phyloP scores from a whole-genome alignment of 2,329 filamentous ascomycete species.

The Mycocentrospora acerina region DNA sequence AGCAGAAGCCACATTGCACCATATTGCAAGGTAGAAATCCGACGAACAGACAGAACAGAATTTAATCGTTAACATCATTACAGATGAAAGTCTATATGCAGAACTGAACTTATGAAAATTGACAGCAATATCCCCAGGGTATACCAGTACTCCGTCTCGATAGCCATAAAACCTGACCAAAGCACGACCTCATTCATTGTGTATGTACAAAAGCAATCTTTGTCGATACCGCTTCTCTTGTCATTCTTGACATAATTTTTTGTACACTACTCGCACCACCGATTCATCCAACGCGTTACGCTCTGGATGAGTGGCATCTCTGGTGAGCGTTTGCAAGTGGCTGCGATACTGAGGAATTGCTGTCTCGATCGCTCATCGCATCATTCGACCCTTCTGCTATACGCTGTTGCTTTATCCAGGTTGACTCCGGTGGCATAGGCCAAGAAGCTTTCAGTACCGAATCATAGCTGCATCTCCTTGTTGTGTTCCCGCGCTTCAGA shows the following conservation, averaged over 20 bases:
- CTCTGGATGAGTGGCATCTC: neutral
- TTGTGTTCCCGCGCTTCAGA: conserved; percentile 29
- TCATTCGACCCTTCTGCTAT: neutral
- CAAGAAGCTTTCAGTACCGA: conserved; percentile 17
- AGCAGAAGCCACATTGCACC: too few relatives aligned
- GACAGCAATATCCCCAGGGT: conserved; percentile 16
- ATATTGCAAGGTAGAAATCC: conserved; percentile 5
- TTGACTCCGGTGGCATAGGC: conserved; percentile 18
- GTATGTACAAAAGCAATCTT: too few relatives aligned
- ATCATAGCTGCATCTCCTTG: conserved; percentile 17
- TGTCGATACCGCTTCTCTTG: too few relatives aligned
- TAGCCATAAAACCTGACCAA: too few relatives aligned
- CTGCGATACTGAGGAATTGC: too few relatives aligned
- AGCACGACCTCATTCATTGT: too few relatives aligned
- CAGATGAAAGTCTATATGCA: conserved; percentile 22
- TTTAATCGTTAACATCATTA: conserved; percentile 26
- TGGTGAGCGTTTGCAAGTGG: too few relatives aligned
- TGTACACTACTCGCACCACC: too few relatives aligned
- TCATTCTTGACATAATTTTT: too few relatives aligned
- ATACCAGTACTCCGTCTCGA: conserved; percentile 18
- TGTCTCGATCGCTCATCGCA: too few relatives aligned
- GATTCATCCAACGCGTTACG: conserved; percentile 1
- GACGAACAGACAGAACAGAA: conserved; percentile 14
- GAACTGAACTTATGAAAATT: conserved; percentile 8
- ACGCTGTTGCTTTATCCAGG: conserved; percentile 5